Percentiles rank a stretch among this genome's conserved stretches.
These are phyloP conservation scores for Aschersonia sp. DNA, from an alignment of 2,329 filamentous ascomycete species.

Conservation along the genomic window DNA sequence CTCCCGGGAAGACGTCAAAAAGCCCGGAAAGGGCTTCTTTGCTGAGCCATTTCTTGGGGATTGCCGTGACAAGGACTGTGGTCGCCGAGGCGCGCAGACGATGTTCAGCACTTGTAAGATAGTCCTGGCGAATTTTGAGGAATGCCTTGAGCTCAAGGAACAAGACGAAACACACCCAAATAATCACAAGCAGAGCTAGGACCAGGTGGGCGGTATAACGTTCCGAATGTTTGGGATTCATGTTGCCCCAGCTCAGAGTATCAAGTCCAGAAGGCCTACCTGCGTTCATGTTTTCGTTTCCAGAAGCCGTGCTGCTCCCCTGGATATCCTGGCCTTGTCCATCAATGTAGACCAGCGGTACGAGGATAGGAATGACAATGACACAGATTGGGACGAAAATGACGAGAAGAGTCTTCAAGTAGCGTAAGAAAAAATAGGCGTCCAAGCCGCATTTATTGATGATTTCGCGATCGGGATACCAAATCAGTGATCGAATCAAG, in stretches of 20 bases:
- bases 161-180: constrained; percentile 78
- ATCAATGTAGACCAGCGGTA: constrained; percentile 69
- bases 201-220: constrained; percentile 78
- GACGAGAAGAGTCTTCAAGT: constrained; percentile 61
- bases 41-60: constrained; percentile 81
- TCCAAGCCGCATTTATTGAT: constrained; percentile 94
- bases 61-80: constrained; percentile 82
- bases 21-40: constrained; percentile 67
- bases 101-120: constrained; percentile 87
- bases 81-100: constrained; percentile 86
- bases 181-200: constrained; percentile 60
- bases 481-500: constrained; percentile 44
- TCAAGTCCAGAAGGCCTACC: constrained; percentile 46
- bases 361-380: constrained; percentile 68
- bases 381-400: constrained; percentile 77
- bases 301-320: constrained; percentile 10
- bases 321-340: constrained; percentile 46
- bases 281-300: constrained; percentile 12
- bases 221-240: constrained; percentile 46
- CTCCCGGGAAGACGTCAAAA: constrained; percentile 92
- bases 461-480: constrained; percentile 62
- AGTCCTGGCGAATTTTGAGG: constrained; percentile 85
- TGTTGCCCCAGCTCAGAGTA: constrained; percentile 75
- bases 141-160: constrained; percentile 78
- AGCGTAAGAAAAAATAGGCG: constrained; percentile 94